These are phyloP conservation scores for Oxytropis ochrocephala DNA, from an alignment of 306 rosid species.

Conservation along the genomic window DNA sequence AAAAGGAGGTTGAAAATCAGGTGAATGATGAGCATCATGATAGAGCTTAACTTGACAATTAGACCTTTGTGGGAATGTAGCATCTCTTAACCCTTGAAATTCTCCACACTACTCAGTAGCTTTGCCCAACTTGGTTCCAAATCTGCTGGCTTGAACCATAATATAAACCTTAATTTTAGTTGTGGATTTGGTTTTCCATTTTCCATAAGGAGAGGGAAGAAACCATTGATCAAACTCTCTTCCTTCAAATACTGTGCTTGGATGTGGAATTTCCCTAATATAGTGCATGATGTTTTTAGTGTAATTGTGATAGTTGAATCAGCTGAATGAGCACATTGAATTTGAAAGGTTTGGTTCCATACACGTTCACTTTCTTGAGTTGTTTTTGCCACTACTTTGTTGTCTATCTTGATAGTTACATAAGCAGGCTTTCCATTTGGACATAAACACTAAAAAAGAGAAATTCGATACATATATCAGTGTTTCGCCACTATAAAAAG, in stretches of 20 bases:
- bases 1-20: conserved; percentile 58
- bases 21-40: conserved; percentile 88
- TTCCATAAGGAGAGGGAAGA: conserved; percentile 62
- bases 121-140: conserved; percentile 63
- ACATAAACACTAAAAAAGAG: conserved; percentile 47
- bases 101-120: conserved; percentile 46
- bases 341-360: conserved; percentile 88
- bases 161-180: conserved; percentile 59
- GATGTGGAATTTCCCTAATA: conserved; percentile 66
- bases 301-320: conserved; percentile 56
- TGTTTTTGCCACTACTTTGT: conserved; percentile 54
- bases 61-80: conserved; percentile 73
- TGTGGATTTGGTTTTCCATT: conserved; percentile 61
- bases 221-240: conserved; percentile 60
- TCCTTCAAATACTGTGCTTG: conserved; percentile 46
- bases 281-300: conserved; percentile 53
- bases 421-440: conserved; percentile 59
- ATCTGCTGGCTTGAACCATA: conserved; percentile 83
- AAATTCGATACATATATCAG: neutral
- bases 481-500: too few species aligned
- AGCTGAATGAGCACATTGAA: conserved; percentile 66
- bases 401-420: conserved; percentile 61
- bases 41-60: conserved; percentile 76
- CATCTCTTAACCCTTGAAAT: conserved; percentile 58
- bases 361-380: conserved; percentile 54